phyloP scores from a whole-genome alignment of 768 basidiomycete genomes.

The Cubamyces lactineus region DNA sequence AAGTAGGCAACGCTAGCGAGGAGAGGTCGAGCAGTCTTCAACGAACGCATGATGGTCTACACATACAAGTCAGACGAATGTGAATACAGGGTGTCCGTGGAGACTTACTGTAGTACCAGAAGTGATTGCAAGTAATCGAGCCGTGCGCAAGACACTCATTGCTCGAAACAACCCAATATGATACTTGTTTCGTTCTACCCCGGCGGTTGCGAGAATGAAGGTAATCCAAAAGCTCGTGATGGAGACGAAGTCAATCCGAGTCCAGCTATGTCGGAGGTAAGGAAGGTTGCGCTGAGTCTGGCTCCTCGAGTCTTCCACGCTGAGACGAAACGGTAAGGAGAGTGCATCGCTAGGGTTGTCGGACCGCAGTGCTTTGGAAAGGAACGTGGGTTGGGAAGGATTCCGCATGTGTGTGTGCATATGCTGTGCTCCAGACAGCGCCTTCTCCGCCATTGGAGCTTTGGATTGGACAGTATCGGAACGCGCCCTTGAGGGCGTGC shows the following conservation, averaged over 20 bases:
- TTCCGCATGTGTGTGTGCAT: slow-evolving; percentile 47
- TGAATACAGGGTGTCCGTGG: no score
- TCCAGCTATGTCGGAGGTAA: slow-evolving; percentile 93
- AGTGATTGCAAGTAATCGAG: slow-evolving; percentile 83
- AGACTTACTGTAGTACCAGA: slow-evolving; percentile 86
- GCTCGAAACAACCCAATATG: slow-evolving; percentile 92
- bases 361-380: slow-evolving; percentile 52
- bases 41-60: slow-evolving; percentile 85
- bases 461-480: slow-evolving; percentile 36
- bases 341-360: slow-evolving; percentile 50
- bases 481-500: slow-evolving; percentile 22
- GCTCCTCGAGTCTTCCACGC: slow-evolving; percentile 55
- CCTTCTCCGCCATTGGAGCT: slow-evolving; percentile 41
- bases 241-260: slow-evolving; percentile 85
- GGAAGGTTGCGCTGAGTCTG: slow-evolving; percentile 74
- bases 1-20: slow-evolving; percentile 90
- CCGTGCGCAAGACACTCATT: slow-evolving; percentile 80
- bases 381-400: slow-evolving; percentile 51
- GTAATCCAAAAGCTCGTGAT: slow-evolving; percentile 86
- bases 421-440: slow-evolving; percentile 36
- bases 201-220: slow-evolving; percentile 70
- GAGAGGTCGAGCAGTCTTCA: slow-evolving; percentile 90
- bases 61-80: no score
- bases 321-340: slow-evolving; percentile 62
- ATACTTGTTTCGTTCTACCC: slow-evolving; percentile 63